Base-by-base conservation (phyloP, 352 stramenopile genomes). In the Globisporangium cystogenes region DNA sequence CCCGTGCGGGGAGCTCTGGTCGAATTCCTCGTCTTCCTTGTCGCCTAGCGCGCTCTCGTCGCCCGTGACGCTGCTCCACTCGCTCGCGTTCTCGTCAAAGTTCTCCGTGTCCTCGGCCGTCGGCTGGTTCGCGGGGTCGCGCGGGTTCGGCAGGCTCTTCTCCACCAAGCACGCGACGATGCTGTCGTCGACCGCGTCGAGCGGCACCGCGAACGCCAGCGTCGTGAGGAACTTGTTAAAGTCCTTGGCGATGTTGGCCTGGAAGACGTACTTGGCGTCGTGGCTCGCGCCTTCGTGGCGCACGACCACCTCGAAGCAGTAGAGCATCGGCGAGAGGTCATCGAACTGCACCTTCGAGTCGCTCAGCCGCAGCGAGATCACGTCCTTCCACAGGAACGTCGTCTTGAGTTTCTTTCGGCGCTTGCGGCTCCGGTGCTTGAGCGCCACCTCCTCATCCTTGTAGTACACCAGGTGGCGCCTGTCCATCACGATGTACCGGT, bases 401-500 rank as follows among this genome's bases (percentile, higher is more conserved):
- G 82, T 88, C 65, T 90, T 90, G 15, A 90, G 67, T 40, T 86
- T 86, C 55, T 88, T 90, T 16, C 78, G 65, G 37, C 83, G 74
- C 46, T 83, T 86, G 12, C 76, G 72, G 59, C 76, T 90, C 27
- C 85, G 82, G 31, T 95, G 82, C 26, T 87, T 87, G 0, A 93
- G 55, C 1, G 85, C 85, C 18, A 72, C 53, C 55, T 91, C 82
- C 69, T 95, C 85, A 29, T 91, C 67, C 44, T 84, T 75, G 57
- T 95, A 95, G 50, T 90, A 91, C 40, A 90, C 74, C 41, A 95
- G 65, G 44, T 74, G 74, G 21, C 71, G 67, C 14, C 58, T 70
- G 42, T 95, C 85, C 35, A 93, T 64, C 2, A 95, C 76, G 4
- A 93, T 74, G 44, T 93, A 95, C 1, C 85, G 82, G 55, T 95